Evolutionary conservation across 768 basidiomycete genomes (phyloP), one percentile per base, ranked within the genome.

Genomic region (Brasilioporus rufonigricans): DNA sequence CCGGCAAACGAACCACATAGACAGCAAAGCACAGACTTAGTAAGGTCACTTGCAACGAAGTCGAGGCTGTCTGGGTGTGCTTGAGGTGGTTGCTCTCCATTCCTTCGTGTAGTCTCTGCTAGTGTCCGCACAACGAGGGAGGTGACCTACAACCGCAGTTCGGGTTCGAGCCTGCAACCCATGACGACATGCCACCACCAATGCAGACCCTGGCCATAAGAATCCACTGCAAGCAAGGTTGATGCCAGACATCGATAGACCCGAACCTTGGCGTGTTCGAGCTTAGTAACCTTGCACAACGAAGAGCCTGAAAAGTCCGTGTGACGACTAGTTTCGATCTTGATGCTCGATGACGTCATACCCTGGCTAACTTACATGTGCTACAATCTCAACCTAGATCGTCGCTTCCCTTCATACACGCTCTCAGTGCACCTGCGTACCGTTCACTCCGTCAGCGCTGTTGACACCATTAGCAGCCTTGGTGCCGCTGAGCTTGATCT

Each of bases 391-490:
- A n/a, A n/a, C n/a, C n/a, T n/a, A n/a, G n/a, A n/a, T n/a, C n/a
- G n/a, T n/a, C n/a, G n/a, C n/a, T n/a, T n/a, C n/a, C n/a, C n/a
- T n/a, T n/a, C n/a, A n/a, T n/a, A n/a, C n/a, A n/a, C n/a, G n/a
- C n/a, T n/a, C n/a, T n/a, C n/a, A n/a, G n/a, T 53, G 43, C 19
- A 13, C 43, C 21, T 45, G 39, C 26, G 53, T 55, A 47, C 50
- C 71, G 58, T 60, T 67, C 52, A 46, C 49, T 26, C 59, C 62
- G 48, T 62, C 33, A 0, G 33, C 62, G 21, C 21, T 68, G 59
- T 55, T 64, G 46, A 51, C 48, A 48, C 63, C 62, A 48, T 62
- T 61, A 12, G 48, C 21, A 49, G 53, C 43, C 44, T 62, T 56
- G 44, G 38, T 32, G 27, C 54, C 56, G 8, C 60, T 57, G 19